Evolutionary conservation across 768 basidiomycete species (phyloP), one percentile per base, ranked within the genome.

Genomic region (Auriscalpium vulgare): DNA sequence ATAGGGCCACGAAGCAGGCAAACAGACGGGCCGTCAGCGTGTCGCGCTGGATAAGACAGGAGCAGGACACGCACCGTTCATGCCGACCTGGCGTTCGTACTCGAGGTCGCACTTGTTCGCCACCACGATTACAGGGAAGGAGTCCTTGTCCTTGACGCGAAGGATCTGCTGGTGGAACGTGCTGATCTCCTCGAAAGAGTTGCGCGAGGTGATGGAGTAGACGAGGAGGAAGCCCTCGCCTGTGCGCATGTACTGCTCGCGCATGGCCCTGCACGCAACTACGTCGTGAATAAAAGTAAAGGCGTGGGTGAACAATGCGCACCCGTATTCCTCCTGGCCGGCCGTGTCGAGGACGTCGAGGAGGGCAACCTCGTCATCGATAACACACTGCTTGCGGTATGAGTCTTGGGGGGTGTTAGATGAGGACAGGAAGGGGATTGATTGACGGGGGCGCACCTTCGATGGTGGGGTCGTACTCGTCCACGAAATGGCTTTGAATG

Each of bases 61-160:
- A 21, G 21, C 21, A 21, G n/a, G 8, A 16, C 36, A 70, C 76
- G 53, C 59, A 91, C 95, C 95, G 63, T 93, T 91, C 80, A 87
- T 88, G 68, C 91, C 91, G 29, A 98, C 95, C 71, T 97, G 95
- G 54, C 95, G 82, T 71, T 98, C 95, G 66, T 88, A 94, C 67
- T 94, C 95, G 64, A 95, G 75, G 71, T 98, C 95, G 65, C 88
- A 89, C 74, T 98, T 97, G 78, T 98, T 98, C n/a, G 93, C 95
- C 9, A 97, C 92, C 54, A 97, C 84, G 57, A 98, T 89, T 65
- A 95, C 88, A 14, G 95, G 95, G 79, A 97, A 93, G 7, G 83
- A 81, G 67, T 97, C 95, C 68, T 90, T 89, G 71, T 97, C 95
- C 73, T 98, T 98, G 56, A 97, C 95, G 54, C 95, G 84, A 34